phyloP scores from a whole-genome alignment of 164 flowering plant genomes.

The Kingdonia uniflora region DNA sequence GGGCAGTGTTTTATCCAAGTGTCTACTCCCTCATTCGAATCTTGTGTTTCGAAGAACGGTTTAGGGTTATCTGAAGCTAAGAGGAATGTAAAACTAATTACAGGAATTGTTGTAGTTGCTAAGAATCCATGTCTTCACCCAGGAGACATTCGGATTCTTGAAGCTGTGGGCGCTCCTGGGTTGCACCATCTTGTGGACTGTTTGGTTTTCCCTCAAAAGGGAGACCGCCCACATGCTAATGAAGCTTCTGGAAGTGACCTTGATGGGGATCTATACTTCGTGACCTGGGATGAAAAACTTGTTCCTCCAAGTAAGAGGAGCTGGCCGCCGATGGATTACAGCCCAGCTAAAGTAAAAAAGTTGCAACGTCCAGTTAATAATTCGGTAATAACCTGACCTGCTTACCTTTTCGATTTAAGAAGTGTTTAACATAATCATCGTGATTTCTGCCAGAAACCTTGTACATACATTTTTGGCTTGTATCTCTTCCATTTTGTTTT shows the following conservation, averaged over 20 bases:
- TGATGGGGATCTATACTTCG: conserved; percentile 92
- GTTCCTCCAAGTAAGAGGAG: conserved; percentile 81
- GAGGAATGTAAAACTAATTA: conserved; percentile 40
- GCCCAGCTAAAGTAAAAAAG: conserved; percentile 37
- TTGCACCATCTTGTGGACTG: conserved; percentile 85
- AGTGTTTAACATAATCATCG: too few species aligned
- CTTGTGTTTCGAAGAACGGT: conserved; percentile 70
- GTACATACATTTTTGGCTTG: too few species aligned
- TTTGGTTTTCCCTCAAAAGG: conserved; percentile 87
- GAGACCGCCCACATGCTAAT: conserved; percentile 81
- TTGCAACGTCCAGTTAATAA: conserved; percentile 30
- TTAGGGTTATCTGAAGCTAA: conserved; percentile 37
- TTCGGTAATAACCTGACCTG: conserved; percentile 26
- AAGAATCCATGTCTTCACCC: conserved; percentile 99
- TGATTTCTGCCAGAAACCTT: too few species aligned
- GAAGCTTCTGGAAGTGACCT: conserved; percentile 99
- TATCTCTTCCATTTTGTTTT: too few species aligned
- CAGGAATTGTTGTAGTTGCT: conserved; percentile 63
- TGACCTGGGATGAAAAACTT: conserved; percentile 76
- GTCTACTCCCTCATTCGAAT: conserved; percentile 58
- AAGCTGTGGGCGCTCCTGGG: conserved; percentile 78
- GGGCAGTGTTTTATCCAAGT: conserved; percentile 93
- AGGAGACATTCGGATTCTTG: conserved; percentile 78
- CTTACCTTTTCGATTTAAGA: too few species aligned
- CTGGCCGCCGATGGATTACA: conserved; percentile 72